phyloP scores from a whole-genome alignment of 2,329 filamentous ascomycete genomes.

The Huntiella decipiens region DNA sequence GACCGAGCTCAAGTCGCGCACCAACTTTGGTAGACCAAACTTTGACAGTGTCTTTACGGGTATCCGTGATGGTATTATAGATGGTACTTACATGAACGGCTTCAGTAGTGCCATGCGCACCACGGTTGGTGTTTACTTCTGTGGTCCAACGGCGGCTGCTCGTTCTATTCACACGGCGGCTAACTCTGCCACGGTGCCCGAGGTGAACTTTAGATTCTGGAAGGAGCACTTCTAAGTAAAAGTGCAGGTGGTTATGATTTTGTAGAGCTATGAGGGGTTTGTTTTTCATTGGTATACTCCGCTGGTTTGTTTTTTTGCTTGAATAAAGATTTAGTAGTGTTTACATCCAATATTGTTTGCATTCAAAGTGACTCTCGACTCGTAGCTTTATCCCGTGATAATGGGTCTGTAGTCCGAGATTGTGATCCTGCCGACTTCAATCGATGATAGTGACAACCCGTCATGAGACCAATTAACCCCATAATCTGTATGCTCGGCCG shows the following conservation, averaged over 20 bases:
- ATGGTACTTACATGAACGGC: slow-evolving; percentile 58
- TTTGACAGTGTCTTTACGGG: slow-evolving; percentile 54
- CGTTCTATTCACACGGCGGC: slow-evolving; percentile 76
- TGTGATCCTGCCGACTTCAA: neutral
- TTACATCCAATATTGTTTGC: neutral
- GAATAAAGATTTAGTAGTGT: neutral
- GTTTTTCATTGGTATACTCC: neutral
- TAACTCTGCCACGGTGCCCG: slow-evolving; percentile 49
- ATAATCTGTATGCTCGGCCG: too few species aligned
- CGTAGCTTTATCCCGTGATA: neutral
- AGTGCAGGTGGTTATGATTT: neutral
- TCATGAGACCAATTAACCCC: too few species aligned
- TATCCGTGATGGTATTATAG: slow-evolving; percentile 61
- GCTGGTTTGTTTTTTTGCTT: neutral
- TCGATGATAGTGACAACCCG: too few species aligned
- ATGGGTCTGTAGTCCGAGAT: neutral
- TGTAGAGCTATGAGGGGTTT: neutral
- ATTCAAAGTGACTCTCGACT: neutral
- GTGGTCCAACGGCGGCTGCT: slow-evolving; percentile 25
- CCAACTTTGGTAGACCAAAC: slow-evolving; percentile 79
- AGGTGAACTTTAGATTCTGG: slow-evolving; percentile 94
- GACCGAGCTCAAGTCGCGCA: slow-evolving; percentile 61
- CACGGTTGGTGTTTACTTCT: slow-evolving; percentile 23
- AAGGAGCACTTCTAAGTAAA: slow-evolving; percentile 65
- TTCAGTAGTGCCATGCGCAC: slow-evolving; percentile 50